Evolutionary conservation across 352 stramenopile species (phyloP), one percentile per base, ranked within the genome.

Genomic region (Globisporangium lucens): DNA sequence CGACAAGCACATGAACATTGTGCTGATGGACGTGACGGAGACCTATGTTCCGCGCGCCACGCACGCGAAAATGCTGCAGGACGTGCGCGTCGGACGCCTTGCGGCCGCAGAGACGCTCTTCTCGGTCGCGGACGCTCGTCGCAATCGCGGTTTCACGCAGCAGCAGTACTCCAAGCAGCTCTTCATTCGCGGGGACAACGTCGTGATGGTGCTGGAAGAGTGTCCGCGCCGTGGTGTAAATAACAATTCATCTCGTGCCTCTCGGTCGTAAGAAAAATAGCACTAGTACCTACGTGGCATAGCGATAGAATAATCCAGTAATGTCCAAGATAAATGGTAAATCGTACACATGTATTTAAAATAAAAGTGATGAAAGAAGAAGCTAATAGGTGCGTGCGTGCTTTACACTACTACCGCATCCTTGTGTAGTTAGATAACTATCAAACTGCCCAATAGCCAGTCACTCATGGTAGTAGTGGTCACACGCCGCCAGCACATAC

Each of bases 1-100:
- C 70, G 95, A 98, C 75, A 98, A 98, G 75, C 94, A 98, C 77
- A 90, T 97, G 77, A 98, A 98, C 75, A 64, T 98, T 47, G 87
- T 98, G 56, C 69, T 98, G 33, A 67, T 90, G 68, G 91, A 98
- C 74, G 94, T 97, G 13, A 82, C 88, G 47, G 93, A 98, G 69
- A 71, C 79, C 12, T 85, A 74, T 56, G 76, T 94, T n/a, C 59
- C 80, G 13, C 67, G 68, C 30, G 67, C 49, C 20, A 76, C 73
- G 4, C 79, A 91, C 63, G 61, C 73, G 49, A 56, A 57, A 27
- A 46, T 81, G 29, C 49, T 71, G 27, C 70, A 67, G 20, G 76
- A 91, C 47, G 66, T 82, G 57, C 73, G 66, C 22, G 70, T 75
- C 8, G 70, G 69, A 2, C 72, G 67, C 22, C 68, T 77, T 3